Conservation (phyloP, 257 asterid species). For the Echium plantagineum region DNA sequence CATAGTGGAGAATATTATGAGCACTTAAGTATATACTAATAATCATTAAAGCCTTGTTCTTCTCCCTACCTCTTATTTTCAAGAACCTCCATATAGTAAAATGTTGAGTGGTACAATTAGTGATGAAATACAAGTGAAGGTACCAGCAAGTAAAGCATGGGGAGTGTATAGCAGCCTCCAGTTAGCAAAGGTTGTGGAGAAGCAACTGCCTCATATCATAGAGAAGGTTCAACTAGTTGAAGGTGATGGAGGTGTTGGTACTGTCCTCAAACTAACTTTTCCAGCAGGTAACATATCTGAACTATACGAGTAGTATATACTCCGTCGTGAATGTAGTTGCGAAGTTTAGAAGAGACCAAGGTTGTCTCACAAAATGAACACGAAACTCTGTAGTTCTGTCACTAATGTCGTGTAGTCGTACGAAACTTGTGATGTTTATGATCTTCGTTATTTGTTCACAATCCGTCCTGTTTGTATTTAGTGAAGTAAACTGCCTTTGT, state of each 20-base stretch:
- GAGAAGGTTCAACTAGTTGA: conserved; percentile 26
- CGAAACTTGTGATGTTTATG: too few species aligned
- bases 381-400: too few species aligned
- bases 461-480: background rate
- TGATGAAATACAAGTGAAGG: conserved; percentile 15
- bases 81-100: background rate
- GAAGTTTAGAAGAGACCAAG: too few species aligned
- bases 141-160: conserved; percentile 16
- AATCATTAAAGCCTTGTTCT: too few species aligned
- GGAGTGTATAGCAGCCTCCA: conserved; percentile 12
- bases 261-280: conserved; percentile 31
- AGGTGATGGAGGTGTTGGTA: conserved; percentile 54
- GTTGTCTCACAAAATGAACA: too few species aligned
- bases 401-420: too few species aligned
- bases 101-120: conserved; percentile 14
- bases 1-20: too few species aligned
- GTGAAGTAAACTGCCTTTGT: too few species aligned
- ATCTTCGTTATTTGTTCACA: background rate
- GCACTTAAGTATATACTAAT: too few species aligned
- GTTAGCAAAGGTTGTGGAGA: conserved; percentile 4
- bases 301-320: too few species aligned
- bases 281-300: conserved; percentile 13
- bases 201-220: conserved; percentile 23
- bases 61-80: too few species aligned
- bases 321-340: too few species aligned